A percentile compares a stretch with the other conserved stretches of the same genome.
Conservation (phyloP, 441 rosid species). For the Isatis lusitanica region DNA sequence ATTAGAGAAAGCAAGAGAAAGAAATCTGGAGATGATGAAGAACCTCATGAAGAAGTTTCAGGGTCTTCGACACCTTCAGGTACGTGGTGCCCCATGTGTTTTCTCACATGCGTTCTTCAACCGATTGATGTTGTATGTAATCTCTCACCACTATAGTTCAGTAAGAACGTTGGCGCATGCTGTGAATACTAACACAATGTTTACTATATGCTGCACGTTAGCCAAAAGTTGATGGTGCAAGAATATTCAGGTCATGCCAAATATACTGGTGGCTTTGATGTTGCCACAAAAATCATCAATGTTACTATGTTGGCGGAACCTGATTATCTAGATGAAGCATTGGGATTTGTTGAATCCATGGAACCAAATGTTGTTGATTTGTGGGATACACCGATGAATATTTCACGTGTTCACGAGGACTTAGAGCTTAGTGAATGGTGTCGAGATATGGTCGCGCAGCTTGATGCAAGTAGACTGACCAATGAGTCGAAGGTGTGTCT, state of each 20-base stretch:
- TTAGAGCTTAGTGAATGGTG: constrained; percentile 74
- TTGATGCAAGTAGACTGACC: constrained; percentile 51
- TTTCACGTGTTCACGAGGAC: constrained; percentile 69
- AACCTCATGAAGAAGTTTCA: no score
- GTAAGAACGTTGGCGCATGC: neutral
- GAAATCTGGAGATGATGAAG: no score
- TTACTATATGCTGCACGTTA: constrained; percentile 51
- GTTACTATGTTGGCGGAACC: constrained; percentile 67
- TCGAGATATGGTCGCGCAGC: constrained; percentile 55
- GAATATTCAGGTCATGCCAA: constrained; percentile 88
- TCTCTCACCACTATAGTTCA: neutral
- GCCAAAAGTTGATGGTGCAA: constrained; percentile 98
- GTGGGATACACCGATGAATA: constrained; percentile 74
- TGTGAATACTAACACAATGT: neutral
- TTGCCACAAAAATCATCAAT: constrained; percentile 73
- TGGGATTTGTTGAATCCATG: constrained; percentile 60
- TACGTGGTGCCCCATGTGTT: no score
- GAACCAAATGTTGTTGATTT: constrained; percentile 56
- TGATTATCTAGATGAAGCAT: constrained; percentile 74
- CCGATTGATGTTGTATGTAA: constrained; percentile 89
- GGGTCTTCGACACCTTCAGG: no score
- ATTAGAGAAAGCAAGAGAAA: no score
- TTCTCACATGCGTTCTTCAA: constrained; percentile 81
- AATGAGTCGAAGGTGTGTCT: constrained; percentile 69
- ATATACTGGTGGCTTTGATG: constrained; percentile 87